These are phyloP conservation scores for Golubevia pallescens DNA, from an alignment of 1,284 basidiomycete genomes.

Conservation along the genomic window DNA sequence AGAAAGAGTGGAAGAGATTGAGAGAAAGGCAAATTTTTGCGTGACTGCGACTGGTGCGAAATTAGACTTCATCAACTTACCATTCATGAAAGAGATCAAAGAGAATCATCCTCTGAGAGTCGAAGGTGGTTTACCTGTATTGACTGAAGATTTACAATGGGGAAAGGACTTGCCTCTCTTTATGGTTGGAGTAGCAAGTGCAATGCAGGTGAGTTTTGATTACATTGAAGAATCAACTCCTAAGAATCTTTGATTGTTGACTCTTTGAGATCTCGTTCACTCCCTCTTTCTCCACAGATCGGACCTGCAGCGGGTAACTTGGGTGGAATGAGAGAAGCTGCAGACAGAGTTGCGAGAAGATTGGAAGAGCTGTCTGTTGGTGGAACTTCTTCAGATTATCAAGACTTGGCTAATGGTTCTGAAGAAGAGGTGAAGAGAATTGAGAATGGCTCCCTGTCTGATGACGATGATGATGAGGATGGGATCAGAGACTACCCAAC, in stretches of 20 bases:
- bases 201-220: conserved; percentile 10
- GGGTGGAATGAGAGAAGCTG: conserved; percentile 62
- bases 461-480: no score
- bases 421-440: no score
- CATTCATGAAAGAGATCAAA: conserved; percentile 40
- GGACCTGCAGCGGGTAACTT: conserved; percentile 65
- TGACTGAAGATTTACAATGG: conserved; percentile 61
- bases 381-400: no score
- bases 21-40: conserved; percentile 32
- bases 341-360: conserved; percentile 59
- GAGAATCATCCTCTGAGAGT: conserved; percentile 33
- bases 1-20: neutral
- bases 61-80: conserved; percentile 32
- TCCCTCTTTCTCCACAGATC: conserved; percentile 26
- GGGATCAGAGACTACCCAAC: no score
- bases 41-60: conserved; percentile 57
- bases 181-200: conserved; percentile 54
- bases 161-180: conserved; percentile 52
- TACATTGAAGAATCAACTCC: no score
- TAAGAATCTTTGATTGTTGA: neutral
- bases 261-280: neutral
- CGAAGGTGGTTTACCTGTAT: conserved; percentile 50
- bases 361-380: conserved; percentile 20
- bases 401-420: no score
- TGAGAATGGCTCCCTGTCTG: no score